A percentile compares a stretch with the other conserved stretches of the same genome.
Conservation (phyloP, 106 monocot species). For the Platanthera zijinensis region DNA sequence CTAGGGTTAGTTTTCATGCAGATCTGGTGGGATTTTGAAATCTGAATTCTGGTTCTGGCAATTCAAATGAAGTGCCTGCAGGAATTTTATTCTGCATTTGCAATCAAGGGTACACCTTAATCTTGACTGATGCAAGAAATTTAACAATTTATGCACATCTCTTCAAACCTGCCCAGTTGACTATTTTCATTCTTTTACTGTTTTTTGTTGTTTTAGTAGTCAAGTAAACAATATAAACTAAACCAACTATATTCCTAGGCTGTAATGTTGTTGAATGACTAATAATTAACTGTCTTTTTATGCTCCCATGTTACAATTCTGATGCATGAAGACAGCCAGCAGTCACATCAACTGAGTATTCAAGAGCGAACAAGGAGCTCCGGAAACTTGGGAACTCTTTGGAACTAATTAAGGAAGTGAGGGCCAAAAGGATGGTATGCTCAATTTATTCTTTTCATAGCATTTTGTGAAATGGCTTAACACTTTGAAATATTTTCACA, state of each 20-base stretch:
- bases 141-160: neutral
- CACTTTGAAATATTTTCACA: neutral
- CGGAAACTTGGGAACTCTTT: constrained; percentile 47
- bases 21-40: too few species aligned
- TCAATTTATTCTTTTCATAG: neutral
- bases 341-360: constrained; percentile 47
- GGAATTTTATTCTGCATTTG: too few species aligned
- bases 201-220: neutral
- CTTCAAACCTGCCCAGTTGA: neutral
- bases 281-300: neutral
- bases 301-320: neutral
- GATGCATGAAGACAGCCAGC: constrained; percentile 63
- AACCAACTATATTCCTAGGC: neutral
- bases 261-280: constrained; percentile 2
- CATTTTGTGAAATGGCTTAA: neutral
- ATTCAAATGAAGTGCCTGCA: too few species aligned
- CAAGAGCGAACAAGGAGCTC: constrained; percentile 78
- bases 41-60: too few species aligned
- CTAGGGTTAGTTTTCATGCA: too few species aligned
- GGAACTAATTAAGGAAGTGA: constrained; percentile 58
- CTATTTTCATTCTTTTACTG: neutral
- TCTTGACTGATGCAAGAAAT: too few species aligned
- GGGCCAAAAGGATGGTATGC: constrained; percentile 55
- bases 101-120: too few species aligned
- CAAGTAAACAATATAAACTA: neutral